phyloP scores from a whole-genome alignment of 495 filamentous ascomycete genomes.

The Pseudevernia furfuracea region DNA sequence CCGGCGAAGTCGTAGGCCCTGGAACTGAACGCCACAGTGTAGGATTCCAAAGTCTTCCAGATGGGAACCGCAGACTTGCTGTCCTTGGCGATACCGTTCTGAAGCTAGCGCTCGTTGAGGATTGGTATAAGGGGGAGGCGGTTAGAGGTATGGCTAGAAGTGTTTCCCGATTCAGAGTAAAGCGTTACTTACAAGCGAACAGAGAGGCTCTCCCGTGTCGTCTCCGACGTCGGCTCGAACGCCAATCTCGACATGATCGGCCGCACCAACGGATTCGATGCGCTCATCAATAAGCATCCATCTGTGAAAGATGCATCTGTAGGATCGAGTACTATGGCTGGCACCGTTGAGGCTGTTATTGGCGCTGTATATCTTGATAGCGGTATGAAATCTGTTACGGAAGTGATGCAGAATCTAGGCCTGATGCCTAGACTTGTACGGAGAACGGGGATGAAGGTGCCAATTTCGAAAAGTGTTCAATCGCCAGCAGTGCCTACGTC shows the following conservation, averaged over 20 bases:
- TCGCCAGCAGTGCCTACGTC: background rate
- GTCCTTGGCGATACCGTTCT: conserved; percentile 16
- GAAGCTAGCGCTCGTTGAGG: conserved; percentile 16
- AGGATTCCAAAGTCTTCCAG: conserved; percentile 5
- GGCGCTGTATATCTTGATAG: conserved; percentile 21
- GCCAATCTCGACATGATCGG: conserved; percentile 13
- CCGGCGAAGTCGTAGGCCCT: conserved; percentile 5
- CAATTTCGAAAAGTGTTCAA: background rate
- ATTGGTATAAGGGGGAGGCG: conserved; percentile 14
- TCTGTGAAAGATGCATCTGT: background rate
- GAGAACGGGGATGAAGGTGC: background rate
- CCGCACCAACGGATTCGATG: conserved; percentile 1
- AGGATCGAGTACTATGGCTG: conserved; percentile 7
- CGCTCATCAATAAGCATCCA: conserved; percentile 14
- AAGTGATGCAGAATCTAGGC: conserved; percentile 14
- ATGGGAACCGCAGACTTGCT: conserved; percentile 20
- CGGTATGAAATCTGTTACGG: conserved; percentile 12
- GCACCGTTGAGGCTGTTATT: conserved; percentile 19
- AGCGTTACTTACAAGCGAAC: background rate
- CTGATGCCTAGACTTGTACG: conserved; percentile 13
- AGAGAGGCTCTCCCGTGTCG: conserved; percentile 8
- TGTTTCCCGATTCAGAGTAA: background rate
- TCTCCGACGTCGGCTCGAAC: conserved; percentile 11
- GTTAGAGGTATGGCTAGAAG: conserved; percentile 5
- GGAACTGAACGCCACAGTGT: background rate